Conservation (phyloP, 257 asterid genomes). For the Solanum lycopersicoides region DNA sequence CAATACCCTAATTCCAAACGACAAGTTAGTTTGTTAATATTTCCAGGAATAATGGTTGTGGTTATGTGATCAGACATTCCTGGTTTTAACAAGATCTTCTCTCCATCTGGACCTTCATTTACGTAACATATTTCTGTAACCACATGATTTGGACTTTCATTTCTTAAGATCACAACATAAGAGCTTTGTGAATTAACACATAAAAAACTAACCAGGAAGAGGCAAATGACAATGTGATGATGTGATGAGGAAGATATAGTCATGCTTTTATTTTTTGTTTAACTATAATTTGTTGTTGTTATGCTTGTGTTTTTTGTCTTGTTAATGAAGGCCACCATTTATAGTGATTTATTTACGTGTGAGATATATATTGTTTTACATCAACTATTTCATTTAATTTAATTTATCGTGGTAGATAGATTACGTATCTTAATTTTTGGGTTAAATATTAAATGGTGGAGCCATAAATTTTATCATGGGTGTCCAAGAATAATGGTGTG, state of each 20-base stretch:
- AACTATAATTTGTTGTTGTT: neutral
- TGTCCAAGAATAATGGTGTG: too few relatives aligned
- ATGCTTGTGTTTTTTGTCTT: too few relatives aligned
- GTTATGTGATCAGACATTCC: neutral
- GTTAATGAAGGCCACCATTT: too few relatives aligned
- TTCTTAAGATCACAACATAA: neutral
- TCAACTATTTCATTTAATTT: neutral
- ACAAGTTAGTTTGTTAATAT: neutral
- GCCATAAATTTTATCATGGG: too few relatives aligned
- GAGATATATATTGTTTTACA: too few relatives aligned
- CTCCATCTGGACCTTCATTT: neutral
- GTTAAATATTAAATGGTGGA: too few relatives aligned
- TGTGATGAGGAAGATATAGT: neutral
- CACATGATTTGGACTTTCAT: neutral
- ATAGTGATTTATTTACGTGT: too few relatives aligned
- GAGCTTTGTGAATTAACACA: neutral
- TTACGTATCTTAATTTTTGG: too few relatives aligned
- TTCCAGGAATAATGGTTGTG: neutral
- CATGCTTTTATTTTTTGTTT: neutral
- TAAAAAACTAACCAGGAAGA: neutral
- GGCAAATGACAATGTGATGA: neutral
- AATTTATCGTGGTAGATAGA: neutral
- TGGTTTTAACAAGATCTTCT: neutral
- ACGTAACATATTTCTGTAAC: neutral
- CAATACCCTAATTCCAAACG: neutral